Evolutionary conservation across 73 alveolate species (phyloP).

Genomic region (Paramecium bursaria): DNA sequence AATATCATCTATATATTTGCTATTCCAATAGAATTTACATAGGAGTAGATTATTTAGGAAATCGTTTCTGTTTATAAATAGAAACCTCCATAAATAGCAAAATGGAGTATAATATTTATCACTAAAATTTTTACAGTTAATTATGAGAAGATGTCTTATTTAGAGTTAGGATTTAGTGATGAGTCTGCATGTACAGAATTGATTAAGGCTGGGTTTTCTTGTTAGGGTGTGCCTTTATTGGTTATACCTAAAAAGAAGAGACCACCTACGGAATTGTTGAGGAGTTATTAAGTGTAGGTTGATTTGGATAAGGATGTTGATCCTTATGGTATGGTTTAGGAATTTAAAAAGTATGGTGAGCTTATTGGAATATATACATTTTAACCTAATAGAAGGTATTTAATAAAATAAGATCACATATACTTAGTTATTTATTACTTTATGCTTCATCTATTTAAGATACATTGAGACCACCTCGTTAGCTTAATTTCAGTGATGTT

Average conservation of each 20-base stretch:
- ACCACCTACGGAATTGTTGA: constrained; percentile 45
- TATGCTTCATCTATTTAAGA: constrained; percentile 52
- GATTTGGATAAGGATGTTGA: constrained; percentile 59
- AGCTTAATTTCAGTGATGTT: constrained; percentile 23
- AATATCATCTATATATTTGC: constrained; percentile 25
- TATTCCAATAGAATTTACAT: constrained; percentile 30
- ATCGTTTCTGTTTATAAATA: constrained; percentile 40
- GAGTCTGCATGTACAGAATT: constrained; percentile 29
- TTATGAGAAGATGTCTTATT: constrained; percentile 50
- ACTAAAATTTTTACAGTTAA: neutral
- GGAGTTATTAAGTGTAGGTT: constrained; percentile 56
- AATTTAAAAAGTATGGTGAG: constrained; percentile 60
- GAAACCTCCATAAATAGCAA: constrained; percentile 1
- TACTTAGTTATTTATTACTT: constrained; percentile 48
- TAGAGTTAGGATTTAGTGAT: constrained; percentile 23
- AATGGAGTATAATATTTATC: constrained; percentile 43
- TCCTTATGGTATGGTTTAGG: constrained; percentile 33
- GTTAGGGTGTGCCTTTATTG: constrained; percentile 46
- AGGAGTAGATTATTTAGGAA: constrained; percentile 17
- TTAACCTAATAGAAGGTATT: constrained; percentile 50
- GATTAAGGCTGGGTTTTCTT: constrained; percentile 45
- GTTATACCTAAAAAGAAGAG: constrained; percentile 25
- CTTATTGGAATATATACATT: constrained; percentile 47
- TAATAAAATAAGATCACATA: neutral
- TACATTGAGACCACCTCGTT: constrained; percentile 47